Percentiles rank a stretch among this genome's conserved stretches.
phyloP scores from a whole-genome alignment of 2,329 filamentous ascomycete species.

The Hansfordia pulvinata region DNA sequence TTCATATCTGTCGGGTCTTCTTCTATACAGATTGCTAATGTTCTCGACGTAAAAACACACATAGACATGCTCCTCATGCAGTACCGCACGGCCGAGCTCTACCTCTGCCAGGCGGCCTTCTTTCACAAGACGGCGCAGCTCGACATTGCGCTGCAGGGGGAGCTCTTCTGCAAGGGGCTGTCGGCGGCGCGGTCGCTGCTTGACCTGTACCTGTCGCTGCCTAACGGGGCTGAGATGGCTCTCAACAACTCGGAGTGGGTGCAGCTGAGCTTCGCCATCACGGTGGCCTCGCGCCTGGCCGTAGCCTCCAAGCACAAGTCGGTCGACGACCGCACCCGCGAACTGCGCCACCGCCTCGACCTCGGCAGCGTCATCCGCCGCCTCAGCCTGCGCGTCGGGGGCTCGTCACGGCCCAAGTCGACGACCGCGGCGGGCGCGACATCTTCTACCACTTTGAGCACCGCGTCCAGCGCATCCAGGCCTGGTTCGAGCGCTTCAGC shows the following conservation, averaged over 20 bases:
- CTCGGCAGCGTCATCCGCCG: neutral
- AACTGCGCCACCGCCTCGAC: slow-evolving; percentile 2
- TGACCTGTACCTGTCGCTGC: slow-evolving; percentile 19
- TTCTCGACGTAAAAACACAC: neutral
- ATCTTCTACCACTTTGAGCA: slow-evolving; percentile 3
- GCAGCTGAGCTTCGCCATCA: slow-evolving; percentile 20
- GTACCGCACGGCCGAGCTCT: slow-evolving; percentile 22
- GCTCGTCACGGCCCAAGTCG: slow-evolving; percentile 3
- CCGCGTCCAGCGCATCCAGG: slow-evolving; percentile 3
- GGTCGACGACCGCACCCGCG: neutral
- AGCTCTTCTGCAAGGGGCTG: slow-evolving; percentile 8
- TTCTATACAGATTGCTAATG: too few species aligned
- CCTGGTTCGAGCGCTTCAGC: slow-evolving; percentile 2
- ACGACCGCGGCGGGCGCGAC: slow-evolving; percentile 2
- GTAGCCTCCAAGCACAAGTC: neutral
- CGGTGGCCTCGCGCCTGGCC: too few species aligned
- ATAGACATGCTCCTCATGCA: slow-evolving; percentile 22
- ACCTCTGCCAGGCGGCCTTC: slow-evolving; percentile 23
- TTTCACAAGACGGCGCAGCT: slow-evolving; percentile 12
- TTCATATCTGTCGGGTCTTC: too few species aligned
- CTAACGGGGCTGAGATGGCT: slow-evolving; percentile 17
- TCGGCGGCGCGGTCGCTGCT: slow-evolving; percentile 10
- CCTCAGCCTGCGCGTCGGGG: slow-evolving; percentile 1
- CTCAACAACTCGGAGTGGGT: slow-evolving; percentile 25
- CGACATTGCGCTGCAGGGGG: slow-evolving; percentile 2